A percentile compares a stretch with the other conserved stretches of the same genome.
Conservation (phyloP, 2,329 filamentous ascomycete species). For the Immersiporthe knoxdaviesiana region DNA sequence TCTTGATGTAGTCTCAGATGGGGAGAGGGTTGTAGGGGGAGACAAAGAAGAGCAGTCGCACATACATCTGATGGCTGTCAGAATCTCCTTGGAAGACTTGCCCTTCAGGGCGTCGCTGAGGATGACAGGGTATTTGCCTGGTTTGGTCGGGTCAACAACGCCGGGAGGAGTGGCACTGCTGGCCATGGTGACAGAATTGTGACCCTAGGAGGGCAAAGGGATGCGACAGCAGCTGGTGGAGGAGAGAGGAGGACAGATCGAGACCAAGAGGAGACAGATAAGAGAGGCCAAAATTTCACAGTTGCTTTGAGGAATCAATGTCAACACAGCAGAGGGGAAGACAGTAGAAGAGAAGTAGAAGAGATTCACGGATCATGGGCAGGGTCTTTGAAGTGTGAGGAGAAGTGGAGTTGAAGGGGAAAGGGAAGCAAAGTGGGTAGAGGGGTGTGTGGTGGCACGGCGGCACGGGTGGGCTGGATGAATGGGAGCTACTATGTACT, state of each 20-base stretch:
- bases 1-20: not conserved
- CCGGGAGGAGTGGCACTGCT: conserved; percentile 32
- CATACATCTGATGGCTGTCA: conserved; percentile 65
- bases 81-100: conserved; percentile 59
- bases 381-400: not conserved
- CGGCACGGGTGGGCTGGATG: not conserved
- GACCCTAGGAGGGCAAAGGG: no score
- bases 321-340: not conserved
- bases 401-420: not conserved
- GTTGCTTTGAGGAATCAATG: not conserved
- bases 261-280: not conserved
- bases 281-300: not conserved
- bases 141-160: conserved; percentile 62
- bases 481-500: no score
- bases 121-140: conserved; percentile 65
- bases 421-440: not conserved
- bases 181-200: conserved; percentile 35
- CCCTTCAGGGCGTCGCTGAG: conserved; percentile 65
- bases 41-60: not conserved
- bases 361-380: not conserved
- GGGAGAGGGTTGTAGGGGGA: not conserved
- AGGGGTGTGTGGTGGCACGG: not conserved
- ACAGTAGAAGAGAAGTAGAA: no score
- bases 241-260: not conserved
- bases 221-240: no score